phyloP scores from a whole-genome alignment of 2,329 filamentous ascomycete genomes.

The Neofusicoccum umdonicola region DNA sequence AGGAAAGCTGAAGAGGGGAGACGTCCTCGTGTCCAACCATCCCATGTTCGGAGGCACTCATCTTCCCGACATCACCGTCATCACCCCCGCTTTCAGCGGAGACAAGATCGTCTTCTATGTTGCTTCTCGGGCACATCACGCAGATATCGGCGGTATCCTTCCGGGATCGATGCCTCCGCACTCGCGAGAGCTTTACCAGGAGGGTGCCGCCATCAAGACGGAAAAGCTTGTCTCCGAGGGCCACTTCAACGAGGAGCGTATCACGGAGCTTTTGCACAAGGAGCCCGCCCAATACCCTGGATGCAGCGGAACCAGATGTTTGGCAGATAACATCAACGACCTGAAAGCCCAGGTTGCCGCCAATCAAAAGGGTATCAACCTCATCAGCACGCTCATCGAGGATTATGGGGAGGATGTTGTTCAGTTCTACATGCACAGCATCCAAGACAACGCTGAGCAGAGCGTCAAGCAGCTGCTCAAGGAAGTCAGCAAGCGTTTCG shows the following conservation, averaged over 20 bases:
- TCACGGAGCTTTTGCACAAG: slow-evolving; percentile 67
- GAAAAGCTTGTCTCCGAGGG: slow-evolving; percentile 73
- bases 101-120: slow-evolving; percentile 79
- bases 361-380: slow-evolving; percentile 79
- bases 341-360: slow-evolving; percentile 84
- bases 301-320: slow-evolving; percentile 74
- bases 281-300: slow-evolving; percentile 73
- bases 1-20: slow-evolving; percentile 72
- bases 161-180: slow-evolving; percentile 81
- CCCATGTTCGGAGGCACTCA: slow-evolving; percentile 83
- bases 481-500: slow-evolving; percentile 65
- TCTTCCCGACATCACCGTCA: slow-evolving; percentile 77
- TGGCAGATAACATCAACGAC: slow-evolving; percentile 82
- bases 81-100: slow-evolving; percentile 75
- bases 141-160: slow-evolving; percentile 79
- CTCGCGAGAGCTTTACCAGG: slow-evolving; percentile 59
- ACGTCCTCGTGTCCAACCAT: slow-evolving; percentile 81
- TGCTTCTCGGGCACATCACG: slow-evolving; percentile 76
- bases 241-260: slow-evolving; percentile 73
- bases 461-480: slow-evolving; percentile 74
- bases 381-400: slow-evolving; percentile 71
- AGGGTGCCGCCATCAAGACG: slow-evolving; percentile 56
- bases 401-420: slow-evolving; percentile 78
- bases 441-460: slow-evolving; percentile 76
- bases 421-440: slow-evolving; percentile 79